phyloP scores from a whole-genome alignment of 495 filamentous ascomycete genomes.

The Bacidia rubella region DNA sequence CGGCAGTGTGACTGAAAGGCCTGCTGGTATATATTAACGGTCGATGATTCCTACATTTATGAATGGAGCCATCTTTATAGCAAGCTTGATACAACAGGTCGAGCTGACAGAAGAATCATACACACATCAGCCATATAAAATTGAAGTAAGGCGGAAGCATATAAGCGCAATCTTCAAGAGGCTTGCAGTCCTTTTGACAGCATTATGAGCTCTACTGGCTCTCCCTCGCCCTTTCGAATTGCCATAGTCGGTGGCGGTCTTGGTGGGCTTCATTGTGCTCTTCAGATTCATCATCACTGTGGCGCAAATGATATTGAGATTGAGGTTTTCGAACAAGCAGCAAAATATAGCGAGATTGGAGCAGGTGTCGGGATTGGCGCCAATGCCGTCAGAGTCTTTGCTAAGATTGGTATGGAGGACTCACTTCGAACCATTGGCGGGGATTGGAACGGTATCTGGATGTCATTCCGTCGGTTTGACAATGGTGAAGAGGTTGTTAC shows the following conservation, averaged over 20 bases:
- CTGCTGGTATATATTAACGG: too few relatives aligned
- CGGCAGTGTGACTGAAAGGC: too few relatives aligned
- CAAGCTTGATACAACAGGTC: too few relatives aligned
- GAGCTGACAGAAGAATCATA: too few relatives aligned
- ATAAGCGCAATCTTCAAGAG: too few relatives aligned
- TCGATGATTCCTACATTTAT: too few relatives aligned
- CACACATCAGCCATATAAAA: too few relatives aligned
- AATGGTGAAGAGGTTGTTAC: constrained; percentile 23
- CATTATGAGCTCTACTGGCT: too few relatives aligned
- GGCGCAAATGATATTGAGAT: constrained; percentile 14
- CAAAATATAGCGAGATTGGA: constrained; percentile 22
- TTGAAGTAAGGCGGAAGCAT: too few relatives aligned
- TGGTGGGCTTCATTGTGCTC: constrained; percentile 19
- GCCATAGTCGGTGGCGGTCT: constrained; percentile 17
- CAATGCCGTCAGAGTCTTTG: constrained; percentile 34
- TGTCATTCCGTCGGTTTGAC: constrained; percentile 25
- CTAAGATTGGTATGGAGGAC: constrained; percentile 15
- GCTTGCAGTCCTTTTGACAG: too few relatives aligned
- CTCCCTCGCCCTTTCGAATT: constrained; percentile 3
- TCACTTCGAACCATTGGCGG: constrained; percentile 20
- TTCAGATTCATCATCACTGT: constrained; percentile 20
- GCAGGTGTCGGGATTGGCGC: constrained; percentile 31
- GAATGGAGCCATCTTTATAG: too few relatives aligned
- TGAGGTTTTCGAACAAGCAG: constrained; percentile 24
- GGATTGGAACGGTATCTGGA: constrained; percentile 21